Evolutionary conservation across 169 alveolate species (phyloP), one percentile per base, ranked within the genome.

Genomic region (Cyclospora cayetanensis): DNA sequence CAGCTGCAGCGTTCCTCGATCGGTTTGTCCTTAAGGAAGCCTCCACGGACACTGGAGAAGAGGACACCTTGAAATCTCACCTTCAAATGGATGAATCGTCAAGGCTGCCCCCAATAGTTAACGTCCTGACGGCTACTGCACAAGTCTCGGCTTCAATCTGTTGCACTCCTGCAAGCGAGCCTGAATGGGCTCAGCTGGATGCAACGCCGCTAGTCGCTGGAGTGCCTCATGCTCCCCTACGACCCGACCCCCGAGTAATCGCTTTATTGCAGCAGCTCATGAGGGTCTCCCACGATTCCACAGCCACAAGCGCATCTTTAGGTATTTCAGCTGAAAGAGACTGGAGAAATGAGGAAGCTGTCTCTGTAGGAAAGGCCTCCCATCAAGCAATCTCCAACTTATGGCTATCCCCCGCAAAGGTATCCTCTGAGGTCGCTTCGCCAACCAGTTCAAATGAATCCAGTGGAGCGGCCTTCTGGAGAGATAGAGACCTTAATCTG

Each of bases 261-360:
- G 46, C 52, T 70, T 35, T 70, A 29, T 53, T 70, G 82, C 82
- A 70, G 82, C 52, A 31, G 46, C 82, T 70, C 42, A 35, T 65
- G 76, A n/a, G 41, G 31, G 76, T 11, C 20, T 20, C 76, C 76
- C 41, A 2, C 34, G 11, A 2, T 3, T 4, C 25, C 15, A 25
- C 43, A n/a, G 37, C 22, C 55, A 46, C n/a, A n/a, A n/a, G n/a
- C n/a, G n/a, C n/a, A n/a, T n/a, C n/a, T n/a, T n/a, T n/a, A n/a
- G n/a, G n/a, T n/a, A n/a, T n/a, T n/a, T n/a, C n/a, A n/a, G n/a
- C n/a, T n/a, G n/a, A n/a, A n/a, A n/a, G n/a, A n/a, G n/a, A n/a
- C n/a, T n/a, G n/a, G n/a, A n/a, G n/a, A n/a, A n/a, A n/a, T n/a
- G n/a, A n/a, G n/a, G n/a, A n/a, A 46, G n/a, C 60, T 46, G 60